Conservation (phyloP, 140 eudicot species). For the Cichorium intybus region DNA sequence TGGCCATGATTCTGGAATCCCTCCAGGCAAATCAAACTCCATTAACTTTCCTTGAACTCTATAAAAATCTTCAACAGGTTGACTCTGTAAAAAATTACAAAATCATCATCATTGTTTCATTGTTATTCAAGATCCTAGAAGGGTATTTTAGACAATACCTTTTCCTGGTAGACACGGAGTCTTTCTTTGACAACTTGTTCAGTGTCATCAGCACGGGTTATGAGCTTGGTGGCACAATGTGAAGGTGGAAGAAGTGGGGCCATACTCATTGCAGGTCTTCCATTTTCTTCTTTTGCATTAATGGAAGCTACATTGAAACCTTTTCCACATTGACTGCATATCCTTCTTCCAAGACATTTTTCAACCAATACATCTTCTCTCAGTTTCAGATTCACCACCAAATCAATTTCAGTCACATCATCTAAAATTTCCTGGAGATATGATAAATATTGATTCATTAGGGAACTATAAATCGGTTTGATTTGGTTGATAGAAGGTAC, state of each 20-base stretch:
- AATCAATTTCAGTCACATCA: slow-evolving; percentile 86
- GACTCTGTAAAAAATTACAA: slow-evolving; percentile 57
- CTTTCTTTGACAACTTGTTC: slow-evolving; percentile 73
- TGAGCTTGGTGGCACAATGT: slow-evolving; percentile 70
- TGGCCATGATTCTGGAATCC: slow-evolving; percentile 97
- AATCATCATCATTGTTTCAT: slow-evolving; percentile 4
- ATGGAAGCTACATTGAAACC: slow-evolving; percentile 85
- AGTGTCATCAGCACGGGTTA: slow-evolving; percentile 87
- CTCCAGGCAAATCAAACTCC: slow-evolving; percentile 95
- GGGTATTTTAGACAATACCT: slow-evolving; percentile 44
- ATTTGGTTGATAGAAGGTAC: slow-evolving; percentile 9
- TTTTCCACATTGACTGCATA: slow-evolving; percentile 83
- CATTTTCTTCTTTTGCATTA: slow-evolving; percentile 75
- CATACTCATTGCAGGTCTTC: slow-evolving; percentile 78
- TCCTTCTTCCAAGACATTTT: slow-evolving; percentile 95
- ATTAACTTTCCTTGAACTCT: slow-evolving; percentile 65
- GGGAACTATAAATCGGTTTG: not conserved
- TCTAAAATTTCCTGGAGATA: slow-evolving; percentile 79
- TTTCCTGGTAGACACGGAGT: slow-evolving; percentile 73
- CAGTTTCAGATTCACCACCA: slow-evolving; percentile 94
- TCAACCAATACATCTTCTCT: slow-evolving; percentile 81
- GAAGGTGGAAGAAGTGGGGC: slow-evolving; percentile 87
- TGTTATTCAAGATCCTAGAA: not conserved
- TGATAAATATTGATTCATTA: not conserved
- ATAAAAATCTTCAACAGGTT: slow-evolving; percentile 88